Base-by-base conservation (phyloP, 177 flowering plant genomes). In the Vitis hybrid region DNA sequence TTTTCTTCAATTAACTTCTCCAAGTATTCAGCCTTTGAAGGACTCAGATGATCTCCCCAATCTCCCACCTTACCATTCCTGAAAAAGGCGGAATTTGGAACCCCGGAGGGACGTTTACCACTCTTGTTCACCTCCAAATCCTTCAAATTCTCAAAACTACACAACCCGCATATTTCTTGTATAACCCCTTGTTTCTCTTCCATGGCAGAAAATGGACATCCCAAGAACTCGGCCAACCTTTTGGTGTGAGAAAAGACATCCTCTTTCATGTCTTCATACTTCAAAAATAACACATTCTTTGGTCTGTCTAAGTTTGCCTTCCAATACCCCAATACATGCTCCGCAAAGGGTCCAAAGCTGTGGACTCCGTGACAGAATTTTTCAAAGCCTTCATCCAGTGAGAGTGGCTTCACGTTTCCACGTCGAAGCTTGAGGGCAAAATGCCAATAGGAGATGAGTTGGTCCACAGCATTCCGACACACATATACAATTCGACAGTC, bases 11-110 rank as follows among this genome's bases (percentile, higher is more conserved):
- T 65, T 1, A 72, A n/a, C 26, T 60, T 15, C 22, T 50, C 58
- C 11, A 72, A 2, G 15, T 64, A 39, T 4, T 50, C 70, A 1
- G 55, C 61, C 75, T 66, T 72, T 5, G 60, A 50, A 9, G 60
- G 59, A 8, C 51, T 60, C 14, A 72, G 48, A 51, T 60, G 19
- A 53, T 72, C 61, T 56, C 3, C 31, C 75, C 75, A 72, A 56
- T 72, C 75, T 49, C 75, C 75, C 14, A 72, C 66, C 19, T 60
- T 6, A n/a, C 70, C 75, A 31, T 61, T 52, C 55, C 75, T 49
- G 18, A 72, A 66, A 14, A 26, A 66, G n/a, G 22, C 45, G 2
- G 20, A 19, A 29, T 72, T 72, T 2, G 18, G 1, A 15, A 9
- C 18, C 15, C 18, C 55, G 13, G 15, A 11, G 5, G 18, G 18